Evolutionary conservation across 2,329 filamentous ascomycete species (phyloP).

Genomic region (Exophiala xenobiotica): DNA sequence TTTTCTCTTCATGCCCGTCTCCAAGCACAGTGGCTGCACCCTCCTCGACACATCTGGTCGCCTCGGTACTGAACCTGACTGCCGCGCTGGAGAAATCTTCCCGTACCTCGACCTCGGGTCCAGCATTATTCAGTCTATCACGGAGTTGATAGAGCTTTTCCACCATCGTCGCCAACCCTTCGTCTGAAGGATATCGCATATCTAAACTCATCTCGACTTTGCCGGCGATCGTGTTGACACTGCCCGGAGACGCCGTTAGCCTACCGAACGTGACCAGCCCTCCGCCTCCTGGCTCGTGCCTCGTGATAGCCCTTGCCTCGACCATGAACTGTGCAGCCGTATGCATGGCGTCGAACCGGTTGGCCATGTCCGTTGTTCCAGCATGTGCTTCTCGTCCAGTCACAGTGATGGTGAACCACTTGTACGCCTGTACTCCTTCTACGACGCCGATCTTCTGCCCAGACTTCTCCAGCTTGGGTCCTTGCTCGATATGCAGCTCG

Average conservation of each 20-base stretch:
- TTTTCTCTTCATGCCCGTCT: slow-evolving; percentile 45
- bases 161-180: slow-evolving; percentile 18
- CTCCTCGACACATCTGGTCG: slow-evolving; percentile 63
- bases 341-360: slow-evolving; percentile 67
- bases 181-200: slow-evolving; percentile 25
- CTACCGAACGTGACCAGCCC: slow-evolving; percentile 71
- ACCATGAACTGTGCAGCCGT: slow-evolving; percentile 67
- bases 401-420: slow-evolving; percentile 69
- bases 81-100: slow-evolving; percentile 47
- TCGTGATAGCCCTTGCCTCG: slow-evolving; percentile 62
- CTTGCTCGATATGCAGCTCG: slow-evolving; percentile 83
- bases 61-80: slow-evolving; percentile 65
- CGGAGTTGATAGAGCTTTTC: slow-evolving; percentile 7
- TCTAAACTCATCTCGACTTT: slow-evolving; percentile 46
- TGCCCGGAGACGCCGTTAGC: slow-evolving; percentile 63
- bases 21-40: slow-evolving; percentile 57
- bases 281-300: slow-evolving; percentile 39
- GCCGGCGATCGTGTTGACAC: slow-evolving; percentile 72
- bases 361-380: slow-evolving; percentile 68
- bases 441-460: slow-evolving; percentile 68
- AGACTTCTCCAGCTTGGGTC: slow-evolving; percentile 67
- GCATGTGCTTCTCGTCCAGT: slow-evolving; percentile 70
- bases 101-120: slow-evolving; percentile 10
- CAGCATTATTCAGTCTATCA: neutral
- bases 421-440: slow-evolving; percentile 70